Evolutionary conservation across 176 grass and related monocot genomes (phyloP).

Genomic region (Stipa capillata): DNA sequence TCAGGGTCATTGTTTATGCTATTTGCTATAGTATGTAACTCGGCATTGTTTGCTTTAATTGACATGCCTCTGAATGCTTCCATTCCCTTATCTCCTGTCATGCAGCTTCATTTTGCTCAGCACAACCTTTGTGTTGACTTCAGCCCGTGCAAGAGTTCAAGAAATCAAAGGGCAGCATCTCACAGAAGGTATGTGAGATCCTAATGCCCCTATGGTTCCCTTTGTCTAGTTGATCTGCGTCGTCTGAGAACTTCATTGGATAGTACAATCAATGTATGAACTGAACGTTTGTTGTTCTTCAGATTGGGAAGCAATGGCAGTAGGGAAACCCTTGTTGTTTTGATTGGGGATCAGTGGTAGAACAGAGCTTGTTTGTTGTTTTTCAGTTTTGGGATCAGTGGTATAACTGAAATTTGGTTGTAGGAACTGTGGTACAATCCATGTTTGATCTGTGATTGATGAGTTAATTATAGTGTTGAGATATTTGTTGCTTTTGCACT

Average conservation of each 20-base stretch:
- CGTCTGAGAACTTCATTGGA: background rate
- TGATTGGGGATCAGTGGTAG: no score
- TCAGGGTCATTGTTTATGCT: background rate
- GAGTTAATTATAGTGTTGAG: no score
- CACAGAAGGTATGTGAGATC: constrained; percentile 41
- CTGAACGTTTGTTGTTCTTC: no score
- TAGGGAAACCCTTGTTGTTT: no score
- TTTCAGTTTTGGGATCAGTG: no score
- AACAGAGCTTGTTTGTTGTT: no score
- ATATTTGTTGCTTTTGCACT: no score
- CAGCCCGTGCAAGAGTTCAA: constrained; percentile 33
- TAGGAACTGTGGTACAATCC: no score
- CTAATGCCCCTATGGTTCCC: background rate
- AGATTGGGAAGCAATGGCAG: no score
- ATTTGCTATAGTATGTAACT: background rate
- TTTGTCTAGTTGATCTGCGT: background rate
- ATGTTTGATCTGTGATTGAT: no score
- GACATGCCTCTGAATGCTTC: background rate
- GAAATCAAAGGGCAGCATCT: constrained; percentile 6
- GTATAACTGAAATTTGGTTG: no score
- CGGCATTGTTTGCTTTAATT: background rate
- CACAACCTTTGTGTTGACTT: constrained; percentile 63
- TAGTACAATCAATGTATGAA: no score
- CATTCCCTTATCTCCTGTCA: background rate
- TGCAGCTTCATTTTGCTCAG: constrained; percentile 73